phyloP scores from a whole-genome alignment of 768 basidiomycete genomes.

The Lactarius quietus region DNA sequence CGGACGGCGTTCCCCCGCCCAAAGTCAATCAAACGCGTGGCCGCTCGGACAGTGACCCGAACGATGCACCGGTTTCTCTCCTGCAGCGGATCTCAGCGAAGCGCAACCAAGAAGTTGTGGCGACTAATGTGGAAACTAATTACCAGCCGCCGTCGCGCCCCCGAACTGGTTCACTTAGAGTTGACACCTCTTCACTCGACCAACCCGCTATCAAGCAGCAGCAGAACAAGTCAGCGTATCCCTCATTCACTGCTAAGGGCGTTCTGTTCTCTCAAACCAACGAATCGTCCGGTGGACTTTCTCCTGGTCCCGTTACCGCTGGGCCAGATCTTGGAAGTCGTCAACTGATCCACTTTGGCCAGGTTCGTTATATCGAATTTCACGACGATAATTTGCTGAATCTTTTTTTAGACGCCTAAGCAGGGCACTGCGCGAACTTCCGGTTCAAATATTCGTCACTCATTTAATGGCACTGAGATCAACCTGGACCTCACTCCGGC shows the following conservation, averaged over 20 bases:
- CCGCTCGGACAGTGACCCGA: slow-evolving; percentile 75
- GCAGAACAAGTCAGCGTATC: slow-evolving; percentile 87
- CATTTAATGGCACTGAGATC: slow-evolving; percentile 69
- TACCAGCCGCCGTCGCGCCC: slow-evolving; percentile 55
- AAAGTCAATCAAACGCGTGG: slow-evolving; percentile 49
- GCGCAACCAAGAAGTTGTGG: slow-evolving; percentile 47
- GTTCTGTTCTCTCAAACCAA: slow-evolving; percentile 50
- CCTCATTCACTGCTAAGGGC: slow-evolving; percentile 53
- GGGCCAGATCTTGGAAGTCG: slow-evolving; percentile 83
- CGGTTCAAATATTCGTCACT: slow-evolving; percentile 55
- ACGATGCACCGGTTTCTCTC: slow-evolving; percentile 66
- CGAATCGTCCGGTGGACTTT: slow-evolving; percentile 59
- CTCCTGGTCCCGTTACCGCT: slow-evolving; percentile 78
- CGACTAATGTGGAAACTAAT: slow-evolving; percentile 35
- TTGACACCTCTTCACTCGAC: slow-evolving; percentile 65
- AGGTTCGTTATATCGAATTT: slow-evolving; percentile 42
- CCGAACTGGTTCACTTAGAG: slow-evolving; percentile 64
- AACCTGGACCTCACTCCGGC: slow-evolving; percentile 55
- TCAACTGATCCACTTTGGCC: slow-evolving; percentile 67
- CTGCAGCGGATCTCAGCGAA: slow-evolving; percentile 73
- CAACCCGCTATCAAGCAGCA: slow-evolving; percentile 50
- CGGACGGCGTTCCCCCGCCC: slow-evolving; percentile 51
- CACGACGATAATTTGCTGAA: slow-evolving; percentile 14
- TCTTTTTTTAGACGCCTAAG: slow-evolving; percentile 30
- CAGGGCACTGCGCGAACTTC: slow-evolving; percentile 44